These are phyloP conservation scores for Kwoniella pini DNA, from an alignment of 768 basidiomycete species.

Conservation along the genomic window DNA sequence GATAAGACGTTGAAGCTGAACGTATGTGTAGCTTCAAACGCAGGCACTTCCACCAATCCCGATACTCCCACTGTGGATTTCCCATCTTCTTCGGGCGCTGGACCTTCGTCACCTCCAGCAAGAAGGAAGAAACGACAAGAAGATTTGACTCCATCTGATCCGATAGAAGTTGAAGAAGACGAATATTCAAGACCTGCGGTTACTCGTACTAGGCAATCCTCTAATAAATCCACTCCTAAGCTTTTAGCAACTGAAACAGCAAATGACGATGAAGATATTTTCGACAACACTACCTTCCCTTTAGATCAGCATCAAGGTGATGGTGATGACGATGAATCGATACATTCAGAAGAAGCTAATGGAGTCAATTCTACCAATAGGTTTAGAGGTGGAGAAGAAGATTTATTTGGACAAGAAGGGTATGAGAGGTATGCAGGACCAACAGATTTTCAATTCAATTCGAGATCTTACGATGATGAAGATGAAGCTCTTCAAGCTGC, in stretches of 20 bases:
- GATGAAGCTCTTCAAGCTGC: slow-evolving; percentile 86
- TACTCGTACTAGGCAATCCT: slow-evolving; percentile 13
- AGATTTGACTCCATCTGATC: slow-evolving; percentile 27
- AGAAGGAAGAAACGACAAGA: slow-evolving; percentile 33
- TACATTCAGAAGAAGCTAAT: slow-evolving; percentile 30
- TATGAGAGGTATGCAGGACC: slow-evolving; percentile 32
- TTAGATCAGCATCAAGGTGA: slow-evolving; percentile 59
- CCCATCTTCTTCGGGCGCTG: slow-evolving; percentile 19
- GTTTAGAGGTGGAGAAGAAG: slow-evolving; percentile 3
- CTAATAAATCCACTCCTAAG: slow-evolving; percentile 9
- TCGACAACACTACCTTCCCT: slow-evolving; percentile 23
- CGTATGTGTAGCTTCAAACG: slow-evolving; percentile 19
- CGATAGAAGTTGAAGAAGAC: neutral
- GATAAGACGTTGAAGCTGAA: too few species aligned
- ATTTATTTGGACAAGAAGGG: slow-evolving; percentile 15
- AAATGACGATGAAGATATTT: slow-evolving; percentile 9
- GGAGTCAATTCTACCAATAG: slow-evolving; percentile 15
- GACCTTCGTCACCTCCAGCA: slow-evolving; percentile 23
- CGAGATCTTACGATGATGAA: slow-evolving; percentile 66
- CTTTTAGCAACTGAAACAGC: neutral
- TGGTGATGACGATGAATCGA: slow-evolving; percentile 19
- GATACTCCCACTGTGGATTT: slow-evolving; percentile 40
- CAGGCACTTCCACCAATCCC: slow-evolving; percentile 20
- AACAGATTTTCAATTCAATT: slow-evolving; percentile 36
- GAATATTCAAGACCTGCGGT: slow-evolving; percentile 13